Evolutionary conservation across 805 yeast species (phyloP).

Genomic region (Candida verbasci): DNA sequence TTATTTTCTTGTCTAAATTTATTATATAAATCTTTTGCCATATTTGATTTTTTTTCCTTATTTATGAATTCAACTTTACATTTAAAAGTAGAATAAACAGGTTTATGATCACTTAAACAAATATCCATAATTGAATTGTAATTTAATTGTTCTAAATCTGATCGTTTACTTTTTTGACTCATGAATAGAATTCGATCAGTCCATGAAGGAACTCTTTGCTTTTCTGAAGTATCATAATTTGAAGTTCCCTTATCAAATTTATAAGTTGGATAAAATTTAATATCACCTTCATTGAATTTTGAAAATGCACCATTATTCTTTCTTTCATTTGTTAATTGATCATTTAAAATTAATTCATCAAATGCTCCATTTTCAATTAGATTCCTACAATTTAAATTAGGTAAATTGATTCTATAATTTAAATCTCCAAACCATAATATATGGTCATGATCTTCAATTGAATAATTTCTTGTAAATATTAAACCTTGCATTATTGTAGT

Average conservation of each 20-base stretch:
- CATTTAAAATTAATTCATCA: constrained; percentile 56
- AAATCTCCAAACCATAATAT: constrained; percentile 93
- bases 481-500: constrained; percentile 71
- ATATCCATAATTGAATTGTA: constrained; percentile 64
- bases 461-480: constrained; percentile 68
- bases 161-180: constrained; percentile 35
- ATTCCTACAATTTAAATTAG: constrained; percentile 64
- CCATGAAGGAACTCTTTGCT: constrained; percentile 95
- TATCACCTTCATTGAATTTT: constrained; percentile 74
- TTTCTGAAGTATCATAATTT: constrained; percentile 83
- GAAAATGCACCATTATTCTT: constrained; percentile 70
- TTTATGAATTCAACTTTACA: constrained; percentile 67
- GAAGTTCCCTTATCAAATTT: constrained; percentile 87
- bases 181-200: constrained; percentile 80
- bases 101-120: constrained; percentile 81
- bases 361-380: constrained; percentile 45
- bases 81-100: constrained; percentile 78
- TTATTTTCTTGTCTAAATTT: constrained; percentile 26
- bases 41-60: constrained; percentile 22
- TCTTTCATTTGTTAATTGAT: constrained; percentile 79
- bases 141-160: constrained; percentile 50
- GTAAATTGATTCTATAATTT: constrained; percentile 73
- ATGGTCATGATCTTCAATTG: constrained; percentile 72
- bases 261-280: constrained; percentile 85
- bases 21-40: constrained; percentile 25